Evolutionary conservation across 2,329 filamentous ascomycete genomes (phyloP).

Genomic region (Scedosporium dehoogii): DNA sequence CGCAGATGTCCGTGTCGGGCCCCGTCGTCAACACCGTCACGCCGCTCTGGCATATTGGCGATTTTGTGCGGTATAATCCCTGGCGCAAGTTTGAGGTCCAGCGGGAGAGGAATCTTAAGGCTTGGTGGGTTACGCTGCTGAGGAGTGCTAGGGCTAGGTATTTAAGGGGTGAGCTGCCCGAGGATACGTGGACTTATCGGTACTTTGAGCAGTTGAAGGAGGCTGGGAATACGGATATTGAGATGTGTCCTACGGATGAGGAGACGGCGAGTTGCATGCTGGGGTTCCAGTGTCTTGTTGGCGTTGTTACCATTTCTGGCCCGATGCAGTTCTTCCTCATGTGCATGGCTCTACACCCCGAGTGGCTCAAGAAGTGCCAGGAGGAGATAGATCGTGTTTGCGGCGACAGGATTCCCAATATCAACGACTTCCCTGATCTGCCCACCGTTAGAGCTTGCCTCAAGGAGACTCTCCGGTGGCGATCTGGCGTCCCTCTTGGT

Average conservation of each 20-base stretch:
- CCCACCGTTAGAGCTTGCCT: constrained; percentile 44
- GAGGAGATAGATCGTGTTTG: constrained; percentile 48
- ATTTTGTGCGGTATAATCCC: constrained; percentile 28
- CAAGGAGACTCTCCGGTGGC: constrained; percentile 50
- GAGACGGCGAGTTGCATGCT: constrained; percentile 40
- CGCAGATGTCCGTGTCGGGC: constrained; percentile 41
- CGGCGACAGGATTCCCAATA: constrained; percentile 40
- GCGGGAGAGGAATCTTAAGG: constrained; percentile 31
- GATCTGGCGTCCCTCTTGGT: constrained; percentile 44
- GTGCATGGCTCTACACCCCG: constrained; percentile 41
- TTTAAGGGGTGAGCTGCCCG: constrained; percentile 27
- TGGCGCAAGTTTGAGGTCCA: constrained; percentile 36
- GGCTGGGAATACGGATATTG: constrained; percentile 27
- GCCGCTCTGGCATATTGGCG: constrained; percentile 35
- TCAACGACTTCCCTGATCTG: constrained; percentile 37
- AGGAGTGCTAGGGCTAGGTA: constrained; percentile 30
- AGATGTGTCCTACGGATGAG: constrained; percentile 32
- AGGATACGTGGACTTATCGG: constrained; percentile 37
- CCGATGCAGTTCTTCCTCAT: constrained; percentile 41
- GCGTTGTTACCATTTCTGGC: constrained; percentile 38
- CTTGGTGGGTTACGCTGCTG: constrained; percentile 36
- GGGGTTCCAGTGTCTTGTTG: constrained; percentile 40
- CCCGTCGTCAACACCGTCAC: constrained; percentile 39
- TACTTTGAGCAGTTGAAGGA: constrained; percentile 33
- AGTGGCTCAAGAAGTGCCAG: constrained; percentile 42